phyloP scores from a whole-genome alignment of 768 basidiomycete genomes.

The Plicaturopsis crispa region DNA sequence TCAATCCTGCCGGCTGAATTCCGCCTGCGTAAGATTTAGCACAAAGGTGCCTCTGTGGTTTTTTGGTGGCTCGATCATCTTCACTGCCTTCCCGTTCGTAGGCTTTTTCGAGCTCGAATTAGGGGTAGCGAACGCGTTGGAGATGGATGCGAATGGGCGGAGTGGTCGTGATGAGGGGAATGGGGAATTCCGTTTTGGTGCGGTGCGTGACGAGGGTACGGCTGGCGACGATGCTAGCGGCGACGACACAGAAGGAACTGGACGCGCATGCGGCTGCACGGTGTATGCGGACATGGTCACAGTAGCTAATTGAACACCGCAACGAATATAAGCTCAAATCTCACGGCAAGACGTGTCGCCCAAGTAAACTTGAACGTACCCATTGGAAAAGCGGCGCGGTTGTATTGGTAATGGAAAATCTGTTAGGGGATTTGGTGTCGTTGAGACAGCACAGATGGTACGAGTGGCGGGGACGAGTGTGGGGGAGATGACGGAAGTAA shows the following conservation, averaged over 20 bases:
- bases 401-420: too few relatives aligned
- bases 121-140: slow-evolving; percentile 30
- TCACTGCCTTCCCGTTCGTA: slow-evolving; percentile 43
- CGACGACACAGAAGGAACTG: slow-evolving; percentile 49
- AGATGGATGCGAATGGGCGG: slow-evolving; percentile 69
- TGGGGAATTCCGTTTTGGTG: slow-evolving; percentile 36
- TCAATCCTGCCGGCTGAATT: slow-evolving; percentile 66
- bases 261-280: too few relatives aligned
- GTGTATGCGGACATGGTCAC: slow-evolving; percentile 40
- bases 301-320: slow-evolving; percentile 24
- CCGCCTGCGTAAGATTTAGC: slow-evolving; percentile 77
- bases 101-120: slow-evolving; percentile 17
- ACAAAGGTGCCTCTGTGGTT: slow-evolving; percentile 64
- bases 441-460: too few relatives aligned
- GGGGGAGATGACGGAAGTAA: too few relatives aligned
- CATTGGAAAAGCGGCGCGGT: too few relatives aligned
- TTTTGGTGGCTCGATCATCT: slow-evolving; percentile 75
- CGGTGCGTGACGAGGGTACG: slow-evolving; percentile 22
- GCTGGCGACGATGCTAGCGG: slow-evolving; percentile 44
- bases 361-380: too few relatives aligned
- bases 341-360: too few relatives aligned
- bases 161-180: slow-evolving; percentile 72
- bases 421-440: too few relatives aligned
- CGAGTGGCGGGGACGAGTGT: too few relatives aligned
- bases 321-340: slow-evolving; percentile 2